Evolutionary conservation across 495 filamentous ascomycete species (phyloP).

Genomic region (Acidomyces sp.): DNA sequence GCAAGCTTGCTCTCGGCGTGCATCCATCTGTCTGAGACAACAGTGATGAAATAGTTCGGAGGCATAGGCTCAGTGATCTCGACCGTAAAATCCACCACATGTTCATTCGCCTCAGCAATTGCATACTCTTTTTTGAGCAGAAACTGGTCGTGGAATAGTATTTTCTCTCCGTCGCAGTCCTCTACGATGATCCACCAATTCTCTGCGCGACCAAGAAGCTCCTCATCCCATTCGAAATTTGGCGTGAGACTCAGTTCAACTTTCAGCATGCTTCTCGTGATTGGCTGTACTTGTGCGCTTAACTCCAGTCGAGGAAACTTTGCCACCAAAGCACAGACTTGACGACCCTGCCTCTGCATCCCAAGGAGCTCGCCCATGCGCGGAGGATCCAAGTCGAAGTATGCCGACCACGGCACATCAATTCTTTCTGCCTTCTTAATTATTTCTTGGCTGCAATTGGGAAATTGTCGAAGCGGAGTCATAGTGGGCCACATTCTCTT

Average conservation of each 20-base stretch:
- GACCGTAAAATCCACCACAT: conserved; percentile 94
- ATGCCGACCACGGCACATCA: conserved; percentile 83
- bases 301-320: conserved; percentile 91
- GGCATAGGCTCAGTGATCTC: conserved; percentile 96
- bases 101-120: conserved; percentile 67
- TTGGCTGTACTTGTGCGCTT: conserved; percentile 82
- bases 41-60: conserved; percentile 92
- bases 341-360: conserved; percentile 75
- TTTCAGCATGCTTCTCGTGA: conserved; percentile 91
- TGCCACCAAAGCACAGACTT: conserved; percentile 70
- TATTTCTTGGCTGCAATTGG: conserved; percentile 67
- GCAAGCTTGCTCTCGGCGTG: conserved; percentile 88
- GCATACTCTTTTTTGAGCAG: conserved; percentile 80
- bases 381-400: conserved; percentile 91
- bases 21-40: conserved; percentile 95
- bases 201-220: conserved; percentile 73
- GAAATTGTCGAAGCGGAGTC: conserved; percentile 87
- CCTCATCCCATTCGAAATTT: conserved; percentile 92
- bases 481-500: conserved; percentile 99
- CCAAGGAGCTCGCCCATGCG: conserved; percentile 94
- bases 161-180: conserved; percentile 93
- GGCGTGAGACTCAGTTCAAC: conserved; percentile 87
- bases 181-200: conserved; percentile 96
- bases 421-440: conserved; percentile 85
- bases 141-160: conserved; percentile 92